phyloP scores from a whole-genome alignment of 2,329 filamentous ascomycete genomes.

The Pseudogymnoascus sp. region DNA sequence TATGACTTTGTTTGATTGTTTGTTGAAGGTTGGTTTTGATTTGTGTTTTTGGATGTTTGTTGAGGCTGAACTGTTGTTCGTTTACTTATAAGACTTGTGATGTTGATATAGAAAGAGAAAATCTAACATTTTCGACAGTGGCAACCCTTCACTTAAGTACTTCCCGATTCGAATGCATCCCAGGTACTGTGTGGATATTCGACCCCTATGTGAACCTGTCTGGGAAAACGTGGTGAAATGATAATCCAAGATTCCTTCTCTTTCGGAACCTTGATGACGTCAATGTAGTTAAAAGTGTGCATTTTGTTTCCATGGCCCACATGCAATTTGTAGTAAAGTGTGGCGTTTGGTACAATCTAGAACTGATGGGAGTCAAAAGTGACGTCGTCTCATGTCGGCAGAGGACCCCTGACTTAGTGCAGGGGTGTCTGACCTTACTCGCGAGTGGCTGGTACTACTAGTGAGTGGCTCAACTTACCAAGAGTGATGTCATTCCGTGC shows the following conservation, averaged over 20 bases:
- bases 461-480: background rate
- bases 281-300: conserved; percentile 2
- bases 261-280: background rate
- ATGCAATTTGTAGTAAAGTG: background rate
- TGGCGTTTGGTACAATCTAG: conserved; percentile 2
- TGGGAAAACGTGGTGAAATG: background rate
- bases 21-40: conserved; percentile 15
- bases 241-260: background rate
- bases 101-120: conserved; percentile 7
- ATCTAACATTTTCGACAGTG: background rate
- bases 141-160: conserved; percentile 1
- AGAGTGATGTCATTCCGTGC: background rate
- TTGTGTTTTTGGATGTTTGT: conserved; percentile 8
- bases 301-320: background rate
- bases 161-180: background rate
- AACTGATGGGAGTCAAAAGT: background rate
- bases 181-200: background rate
- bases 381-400: background rate
- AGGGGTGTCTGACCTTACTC: background rate
- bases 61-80: background rate
- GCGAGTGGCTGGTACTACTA: background rate
- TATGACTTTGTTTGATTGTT: conserved; percentile 16
- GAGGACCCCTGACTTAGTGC: background rate
- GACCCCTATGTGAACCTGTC: conserved; percentile 1
- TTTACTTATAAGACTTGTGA: background rate